Evolutionary conservation across 2,329 filamentous ascomycete genomes (phyloP), one percentile per base, ranked within the genome.

Genomic region (Fusarium nematophilum): DNA sequence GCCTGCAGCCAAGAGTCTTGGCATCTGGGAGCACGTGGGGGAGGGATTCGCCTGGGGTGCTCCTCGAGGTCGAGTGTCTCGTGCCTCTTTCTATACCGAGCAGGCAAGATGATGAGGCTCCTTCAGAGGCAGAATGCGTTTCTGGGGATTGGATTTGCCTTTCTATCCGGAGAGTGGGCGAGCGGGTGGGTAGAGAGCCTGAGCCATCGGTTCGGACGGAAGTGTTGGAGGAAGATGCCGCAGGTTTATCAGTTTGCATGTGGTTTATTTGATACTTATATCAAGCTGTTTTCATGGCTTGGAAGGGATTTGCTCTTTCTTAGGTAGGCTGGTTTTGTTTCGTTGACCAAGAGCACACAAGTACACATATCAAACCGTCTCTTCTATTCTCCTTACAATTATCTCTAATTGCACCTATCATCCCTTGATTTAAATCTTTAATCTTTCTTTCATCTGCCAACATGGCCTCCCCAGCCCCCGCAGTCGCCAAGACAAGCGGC

Each of bases 401-500:
- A 17, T 8, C 9, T 39, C 25, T 42, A 18, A 18, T 29, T 31
- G 8, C 13, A 37, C 27, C 38, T n/a, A 15, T 26, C n/a, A n/a
- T n/a, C n/a, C n/a, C n/a, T 39, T 18, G 13, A 23, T 26, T 14
- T 27, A 29, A 17, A 37, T 33, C 14, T 21, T 30, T 37, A 62
- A 26, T 48, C 2, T n/a, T 11, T 13, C 13, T 18, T 25, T 7
- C 29, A 14, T 13, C 21, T 27, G 27, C 31, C 31, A 26, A 37
- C 31, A 64, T 69, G 65, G 54, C 66, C 18, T 30, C 53, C 21
- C 53, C 37, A 23, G 33, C 45, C 56, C n/a, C 62, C 8, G 57
- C 42, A 39, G 66, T 65, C 52, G 54, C 65, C 30, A 83, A 81
- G 71, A 90, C 87, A 2, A 70, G 80, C 0, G 88, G 88, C 56